Base-by-base conservation (phyloP, 306 rosid species). In the Dalbergia oliveri region DNA sequence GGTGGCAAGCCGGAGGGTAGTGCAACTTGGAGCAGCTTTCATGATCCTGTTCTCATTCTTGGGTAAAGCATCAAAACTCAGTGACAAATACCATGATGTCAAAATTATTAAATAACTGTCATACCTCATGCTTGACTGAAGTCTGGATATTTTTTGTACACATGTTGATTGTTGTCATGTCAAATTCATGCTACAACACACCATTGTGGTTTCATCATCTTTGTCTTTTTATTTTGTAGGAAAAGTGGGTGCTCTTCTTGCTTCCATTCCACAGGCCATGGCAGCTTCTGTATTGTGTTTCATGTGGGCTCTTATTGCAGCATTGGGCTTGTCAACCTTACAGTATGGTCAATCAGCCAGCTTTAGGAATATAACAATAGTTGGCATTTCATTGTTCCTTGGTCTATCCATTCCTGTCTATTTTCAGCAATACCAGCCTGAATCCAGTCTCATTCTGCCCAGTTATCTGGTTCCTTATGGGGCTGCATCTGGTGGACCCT, bases 241-340 rank as follows among this genome's bases (percentile, higher is more conserved):
- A 67, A 93, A 93, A 90, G 90, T 89, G 51, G 97, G 97, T 82
- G 97, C 92, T 53, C 88, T 93, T 82, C 91, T 93, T 85, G 97
- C 97, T 75, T 90, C 97, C 41, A 93, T 93, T 86, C 97, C 97
- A 4, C 86, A 62, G 72, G 90, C 94, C 56, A 76, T 93, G 86
- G 97, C 92, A 51, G 92, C 97, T 81, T 90, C 96, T 9, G 80
- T 85, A 23, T 83, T 93, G 61, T 93, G 96, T 79, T 90, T 93
- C 85, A 89, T 85, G 16, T 93, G 96, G 97, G 93, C 91, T 41
- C 97, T 93, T 34, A 84, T 70, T 21, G 87, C 84, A 73, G 89
- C 96, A 5, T 80, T 93, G 82, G 97, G 97, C 35, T 85, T 90
- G 49, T 90, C 94, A 35, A 88, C 83, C 43, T 79, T 93, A 79